Evolutionary conservation across 768 basidiomycete genomes (phyloP).

Genomic region (Fibroporia radiculosa): DNA sequence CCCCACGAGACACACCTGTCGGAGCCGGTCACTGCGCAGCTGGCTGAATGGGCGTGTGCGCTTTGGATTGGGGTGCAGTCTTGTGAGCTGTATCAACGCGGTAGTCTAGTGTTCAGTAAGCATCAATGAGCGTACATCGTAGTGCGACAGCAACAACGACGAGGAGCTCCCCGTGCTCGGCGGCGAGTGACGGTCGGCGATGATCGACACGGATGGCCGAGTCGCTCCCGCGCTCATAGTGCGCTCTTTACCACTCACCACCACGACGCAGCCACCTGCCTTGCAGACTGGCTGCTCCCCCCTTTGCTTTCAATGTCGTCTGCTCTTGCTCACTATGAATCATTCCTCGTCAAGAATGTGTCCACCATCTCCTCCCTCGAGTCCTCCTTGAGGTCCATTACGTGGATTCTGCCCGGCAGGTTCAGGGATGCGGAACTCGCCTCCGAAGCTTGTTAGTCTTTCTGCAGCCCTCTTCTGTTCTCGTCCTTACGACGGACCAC

Average conservation of each 20-base stretch:
- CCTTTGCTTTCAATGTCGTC: slow-evolving; percentile 42
- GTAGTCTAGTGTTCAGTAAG: too few relatives aligned
- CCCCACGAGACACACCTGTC: too few relatives aligned
- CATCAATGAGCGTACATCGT: too few relatives aligned
- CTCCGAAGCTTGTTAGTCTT: slow-evolving; percentile 82
- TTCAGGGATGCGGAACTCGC: slow-evolving; percentile 97
- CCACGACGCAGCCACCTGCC: neutral
- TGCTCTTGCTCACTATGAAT: slow-evolving; percentile 66
- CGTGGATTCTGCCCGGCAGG: slow-evolving; percentile 93
- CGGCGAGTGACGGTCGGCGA: too few relatives aligned
- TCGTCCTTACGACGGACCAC: slow-evolving; percentile 5
- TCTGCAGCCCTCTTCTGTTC: slow-evolving; percentile 8
- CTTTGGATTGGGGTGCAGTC: too few relatives aligned
- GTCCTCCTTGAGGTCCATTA: slow-evolving; percentile 79
- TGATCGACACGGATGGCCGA: neutral
- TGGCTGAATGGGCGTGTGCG: too few relatives aligned
- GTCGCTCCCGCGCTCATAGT: slow-evolving; percentile 1
- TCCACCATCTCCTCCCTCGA: slow-evolving; percentile 84
- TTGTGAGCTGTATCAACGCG: too few relatives aligned
- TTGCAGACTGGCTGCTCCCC: neutral
- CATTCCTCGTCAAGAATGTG: slow-evolving; percentile 78
- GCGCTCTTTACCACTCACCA: neutral
- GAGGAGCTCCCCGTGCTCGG: too few relatives aligned
- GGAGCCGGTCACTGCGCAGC: too few relatives aligned
- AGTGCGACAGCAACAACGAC: too few relatives aligned